Conservation (phyloP, 331 rosid species). For the Cucumis variabilis region DNA sequence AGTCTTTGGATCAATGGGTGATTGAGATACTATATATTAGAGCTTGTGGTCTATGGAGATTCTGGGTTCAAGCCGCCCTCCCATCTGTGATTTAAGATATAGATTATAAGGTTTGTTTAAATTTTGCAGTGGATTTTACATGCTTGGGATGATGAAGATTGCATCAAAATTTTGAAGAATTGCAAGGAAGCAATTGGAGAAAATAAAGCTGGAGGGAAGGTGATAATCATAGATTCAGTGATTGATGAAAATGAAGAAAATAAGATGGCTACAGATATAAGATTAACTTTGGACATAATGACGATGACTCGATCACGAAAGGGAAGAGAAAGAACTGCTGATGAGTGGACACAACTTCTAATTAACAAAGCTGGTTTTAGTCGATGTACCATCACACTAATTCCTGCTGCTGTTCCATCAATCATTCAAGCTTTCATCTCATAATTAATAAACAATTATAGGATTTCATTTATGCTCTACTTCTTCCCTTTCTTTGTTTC, state of each 20-base stretch:
- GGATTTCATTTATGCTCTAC: too few relatives aligned
- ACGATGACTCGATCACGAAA: conserved; percentile 61
- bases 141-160: conserved; percentile 73
- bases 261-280: conserved; percentile 33
- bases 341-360: conserved; percentile 58
- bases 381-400: conserved; percentile 36
- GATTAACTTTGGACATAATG: conserved; percentile 55
- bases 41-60: too few relatives aligned
- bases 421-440: conserved; percentile 56
- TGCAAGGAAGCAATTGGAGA: conserved; percentile 61
- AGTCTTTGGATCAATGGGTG: too few relatives aligned
- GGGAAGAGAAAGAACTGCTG: conserved; percentile 62
- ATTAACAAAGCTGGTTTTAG: conserved; percentile 61
- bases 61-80: too few relatives aligned
- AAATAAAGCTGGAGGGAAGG: conserved; percentile 57
- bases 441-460: neutral
- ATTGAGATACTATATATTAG: too few relatives aligned
- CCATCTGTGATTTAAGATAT: too few relatives aligned
- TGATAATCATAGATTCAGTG: conserved; percentile 65
- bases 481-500: too few relatives aligned
- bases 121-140: conserved; percentile 63
- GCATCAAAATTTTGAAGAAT: conserved; percentile 60
- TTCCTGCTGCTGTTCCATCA: conserved; percentile 45
- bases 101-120: neutral
- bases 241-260: conserved; percentile 40